These are phyloP conservation scores for Phyllosticta citriasiana DNA, from an alignment of 2,329 filamentous ascomycete genomes.

Conservation along the genomic window DNA sequence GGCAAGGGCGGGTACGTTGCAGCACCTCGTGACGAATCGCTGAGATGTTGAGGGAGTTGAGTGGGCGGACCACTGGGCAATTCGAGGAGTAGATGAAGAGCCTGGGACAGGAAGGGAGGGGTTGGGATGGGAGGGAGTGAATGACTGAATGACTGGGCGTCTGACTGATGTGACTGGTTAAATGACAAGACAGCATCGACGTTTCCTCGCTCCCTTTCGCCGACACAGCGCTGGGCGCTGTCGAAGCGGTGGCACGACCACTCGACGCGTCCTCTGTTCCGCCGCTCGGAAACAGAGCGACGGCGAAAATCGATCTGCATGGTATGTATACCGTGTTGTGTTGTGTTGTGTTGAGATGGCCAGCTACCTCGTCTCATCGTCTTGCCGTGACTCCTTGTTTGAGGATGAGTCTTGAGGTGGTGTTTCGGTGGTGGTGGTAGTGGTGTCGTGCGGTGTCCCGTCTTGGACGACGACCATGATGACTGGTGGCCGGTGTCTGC, in stretches of 20 bases:
- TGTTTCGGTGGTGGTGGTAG: too few relatives aligned
- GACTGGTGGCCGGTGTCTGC: too few relatives aligned
- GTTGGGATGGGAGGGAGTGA: neutral
- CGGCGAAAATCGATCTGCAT: neutral
- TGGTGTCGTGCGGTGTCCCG: neutral
- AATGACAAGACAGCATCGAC: neutral
- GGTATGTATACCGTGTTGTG: neutral
- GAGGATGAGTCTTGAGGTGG: too few relatives aligned
- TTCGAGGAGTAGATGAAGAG: too few relatives aligned
- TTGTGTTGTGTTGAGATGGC: neutral
- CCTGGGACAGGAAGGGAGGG: too few relatives aligned
- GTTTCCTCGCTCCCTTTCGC: neutral
- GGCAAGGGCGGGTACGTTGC: neutral
- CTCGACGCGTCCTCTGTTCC: neutral
- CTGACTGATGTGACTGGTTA: neutral
- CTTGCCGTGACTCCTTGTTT: neutral
- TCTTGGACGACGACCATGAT: neutral
- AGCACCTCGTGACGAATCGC: neutral
- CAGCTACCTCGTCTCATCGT: neutral
- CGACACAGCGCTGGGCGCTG: neutral
- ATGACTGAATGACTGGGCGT: neutral
- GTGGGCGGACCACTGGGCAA: too few relatives aligned
- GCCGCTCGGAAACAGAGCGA: neutral
- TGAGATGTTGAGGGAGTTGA: too few relatives aligned
- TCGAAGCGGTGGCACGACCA: neutral